A percentile compares a stretch with the other conserved stretches of the same genome.
These are phyloP conservation scores for Davidsoniella australis DNA, from an alignment of 2,329 filamentous ascomycete species.

Conservation along the genomic window DNA sequence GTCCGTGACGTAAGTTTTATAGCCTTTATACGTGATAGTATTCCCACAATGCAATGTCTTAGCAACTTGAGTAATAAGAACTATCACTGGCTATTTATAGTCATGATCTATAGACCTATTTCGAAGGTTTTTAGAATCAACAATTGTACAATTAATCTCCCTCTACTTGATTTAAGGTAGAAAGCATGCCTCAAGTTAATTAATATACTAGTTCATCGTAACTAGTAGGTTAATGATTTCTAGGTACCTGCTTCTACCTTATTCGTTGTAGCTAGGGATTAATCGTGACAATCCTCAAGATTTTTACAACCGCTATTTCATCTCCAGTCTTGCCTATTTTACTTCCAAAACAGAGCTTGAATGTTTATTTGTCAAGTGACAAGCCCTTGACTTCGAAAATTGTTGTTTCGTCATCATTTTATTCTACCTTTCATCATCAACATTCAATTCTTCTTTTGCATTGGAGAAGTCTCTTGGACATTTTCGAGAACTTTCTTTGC, in stretches of 20 bases:
- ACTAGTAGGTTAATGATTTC: too few relatives aligned
- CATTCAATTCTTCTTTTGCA: not conserved
- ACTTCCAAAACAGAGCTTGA: too few relatives aligned
- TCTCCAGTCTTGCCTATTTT: too few relatives aligned
- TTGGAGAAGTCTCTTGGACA: not conserved
- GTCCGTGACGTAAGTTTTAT: constrained; percentile 79
- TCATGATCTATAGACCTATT: not conserved
- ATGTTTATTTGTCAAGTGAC: too few relatives aligned
- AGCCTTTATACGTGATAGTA: not conserved
- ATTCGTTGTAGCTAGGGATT: too few relatives aligned
- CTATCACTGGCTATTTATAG: not conserved
- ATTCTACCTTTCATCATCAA: not conserved
- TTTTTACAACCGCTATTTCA: too few relatives aligned
- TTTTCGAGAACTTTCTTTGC: constrained; percentile 11
- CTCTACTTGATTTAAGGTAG: not conserved
- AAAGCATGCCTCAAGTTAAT: not conserved
- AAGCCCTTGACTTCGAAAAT: too few relatives aligned
- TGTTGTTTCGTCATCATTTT: not conserved
- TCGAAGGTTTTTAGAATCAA: too few relatives aligned
- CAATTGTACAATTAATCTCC: not conserved
- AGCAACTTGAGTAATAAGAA: not conserved
- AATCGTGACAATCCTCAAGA: too few relatives aligned
- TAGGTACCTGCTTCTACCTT: too few relatives aligned
- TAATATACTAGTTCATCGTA: not conserved
- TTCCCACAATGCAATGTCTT: too few relatives aligned